Evolutionary conservation across 768 basidiomycete species (phyloP), one percentile per base, ranked within the genome.

Genomic region (Rhizopogon roseolus): DNA sequence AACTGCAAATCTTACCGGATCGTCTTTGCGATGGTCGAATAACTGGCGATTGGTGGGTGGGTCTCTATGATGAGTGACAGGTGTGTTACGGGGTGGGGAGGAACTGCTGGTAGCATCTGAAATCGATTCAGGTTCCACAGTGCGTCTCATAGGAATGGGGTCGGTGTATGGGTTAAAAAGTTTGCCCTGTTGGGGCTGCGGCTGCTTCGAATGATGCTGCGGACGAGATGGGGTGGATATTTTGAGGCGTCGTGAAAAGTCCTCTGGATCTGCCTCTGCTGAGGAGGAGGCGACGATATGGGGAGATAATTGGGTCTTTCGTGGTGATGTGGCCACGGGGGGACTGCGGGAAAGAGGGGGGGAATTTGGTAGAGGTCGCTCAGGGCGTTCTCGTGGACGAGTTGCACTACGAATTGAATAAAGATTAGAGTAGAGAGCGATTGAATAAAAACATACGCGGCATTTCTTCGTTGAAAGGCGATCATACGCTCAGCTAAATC

Each of bases 1-100:
- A 0, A 45, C 44, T 0, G 46, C 46, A 70, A 98, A 98, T 10
- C 88, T 81, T 32, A 93, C 81, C 0, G 97, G 93, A 66, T 98
- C 92, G 66, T 98, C 90, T 62, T 91, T 85, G 38, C 90, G 79
- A 55, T 90, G 91, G 64, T 98, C 93, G 54, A 93, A 95, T 0
- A 97, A 81, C 56, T 88, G 88, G 8, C 76, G 72, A 42, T 69
- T 66, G 5, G 65, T 13, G 59, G 43, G 69, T 29, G 51, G 54
- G 50, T 53, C 65, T 40, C 84, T 72, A 6, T 69, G 57, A 8
- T 77, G 67, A 3, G 76, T 59, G 10, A 68, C 64, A 10, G 69
- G 59, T 34, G 69, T 46, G 27, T 54, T 58, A 37, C 67, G 61
- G 17, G 68, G 68, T 32, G 66, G 56, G 60, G 81, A 77, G 0